phyloP scores from a whole-genome alignment of 371 early-diverging fungal genomes.

The Apophysomyces variabilis region DNA sequence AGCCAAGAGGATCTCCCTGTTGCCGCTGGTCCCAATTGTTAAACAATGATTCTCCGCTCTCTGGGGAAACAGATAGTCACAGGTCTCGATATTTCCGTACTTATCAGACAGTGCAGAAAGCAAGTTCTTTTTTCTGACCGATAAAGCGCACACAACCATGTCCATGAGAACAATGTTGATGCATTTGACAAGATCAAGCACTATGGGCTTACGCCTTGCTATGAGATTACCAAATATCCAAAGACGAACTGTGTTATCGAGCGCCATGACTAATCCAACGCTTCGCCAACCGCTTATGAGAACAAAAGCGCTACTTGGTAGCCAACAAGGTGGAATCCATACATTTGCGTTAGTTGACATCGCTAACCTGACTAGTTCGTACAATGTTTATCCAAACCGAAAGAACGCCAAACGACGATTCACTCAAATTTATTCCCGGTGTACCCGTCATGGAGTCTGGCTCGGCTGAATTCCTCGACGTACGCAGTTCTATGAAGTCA shows the following conservation, averaged over 20 bases:
- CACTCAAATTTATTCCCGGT: constrained; percentile 94
- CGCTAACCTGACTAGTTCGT: constrained; percentile 48
- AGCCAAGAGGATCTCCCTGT: too few species aligned
- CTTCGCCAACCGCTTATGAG: constrained; percentile 12
- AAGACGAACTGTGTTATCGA: constrained; percentile 9
- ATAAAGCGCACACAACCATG: not conserved
- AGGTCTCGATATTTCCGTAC: too few species aligned
- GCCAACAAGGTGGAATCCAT: constrained; percentile 13
- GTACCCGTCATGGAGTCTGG: constrained; percentile 70
- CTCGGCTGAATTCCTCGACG: constrained; percentile 80
- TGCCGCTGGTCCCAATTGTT: too few species aligned
- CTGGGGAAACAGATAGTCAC: too few species aligned
- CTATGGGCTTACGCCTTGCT: not conserved
- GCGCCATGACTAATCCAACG: constrained; percentile 13
- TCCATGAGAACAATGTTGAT: constrained; percentile 14
- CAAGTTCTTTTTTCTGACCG: not conserved
- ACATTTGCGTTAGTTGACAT: not conserved
- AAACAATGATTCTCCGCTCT: too few species aligned
- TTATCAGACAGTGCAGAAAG: too few species aligned
- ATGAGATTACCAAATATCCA: not conserved
- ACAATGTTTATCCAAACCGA: constrained; percentile 97
- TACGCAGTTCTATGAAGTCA: constrained; percentile 79
- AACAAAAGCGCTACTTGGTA: constrained; percentile 8
- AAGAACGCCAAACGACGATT: constrained; percentile 91
- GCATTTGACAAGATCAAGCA: constrained; percentile 8